These are phyloP conservation scores for Coprinopsis sp. DNA, from an alignment of 768 basidiomycete species.

Conservation along the genomic window DNA sequence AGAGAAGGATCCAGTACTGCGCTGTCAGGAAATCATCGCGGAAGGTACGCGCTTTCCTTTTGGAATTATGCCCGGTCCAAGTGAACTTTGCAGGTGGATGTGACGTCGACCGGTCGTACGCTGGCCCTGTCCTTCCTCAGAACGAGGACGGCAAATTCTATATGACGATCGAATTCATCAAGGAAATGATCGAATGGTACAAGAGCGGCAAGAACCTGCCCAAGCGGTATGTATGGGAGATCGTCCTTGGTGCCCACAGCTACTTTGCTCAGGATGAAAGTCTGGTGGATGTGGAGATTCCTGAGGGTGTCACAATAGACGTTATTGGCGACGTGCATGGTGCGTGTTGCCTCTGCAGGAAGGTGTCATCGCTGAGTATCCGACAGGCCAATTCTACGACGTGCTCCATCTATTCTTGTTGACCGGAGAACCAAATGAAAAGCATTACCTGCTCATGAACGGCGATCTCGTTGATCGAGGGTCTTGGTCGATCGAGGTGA, in stretches of 20 bases:
- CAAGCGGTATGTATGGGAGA: slow-evolving; percentile 92
- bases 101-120: slow-evolving; percentile 66
- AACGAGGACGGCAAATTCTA: slow-evolving; percentile 65
- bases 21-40: slow-evolving; percentile 74
- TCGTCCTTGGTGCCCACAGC: slow-evolving; percentile 80
- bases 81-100: slow-evolving; percentile 57
- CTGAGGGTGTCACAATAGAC: slow-evolving; percentile 79
- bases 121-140: slow-evolving; percentile 65
- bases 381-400: slow-evolving; percentile 89
- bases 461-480: slow-evolving; percentile 97
- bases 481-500: slow-evolving; percentile 93
- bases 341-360: slow-evolving; percentile 26
- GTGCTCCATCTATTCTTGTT: slow-evolving; percentile 81
- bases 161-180: slow-evolving; percentile 76
- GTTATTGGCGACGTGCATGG: slow-evolving; percentile 97
- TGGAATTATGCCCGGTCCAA: neutral
- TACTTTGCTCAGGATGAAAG: slow-evolving; percentile 75
- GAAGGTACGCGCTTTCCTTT: slow-evolving; percentile 46
- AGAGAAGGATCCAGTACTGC: slow-evolving; percentile 70
- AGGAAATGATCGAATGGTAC: slow-evolving; percentile 86
- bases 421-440: slow-evolving; percentile 79
- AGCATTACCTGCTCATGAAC: slow-evolving; percentile 87
- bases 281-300: slow-evolving; percentile 70
- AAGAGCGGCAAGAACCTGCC: slow-evolving; percentile 91
- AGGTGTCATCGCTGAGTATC: slow-evolving; percentile 3